A percentile compares a stretch with the other conserved stretches of the same genome.
These are phyloP conservation scores for Termitomyces titanicus DNA, from an alignment of 768 basidiomycete genomes.

Conservation along the genomic window DNA sequence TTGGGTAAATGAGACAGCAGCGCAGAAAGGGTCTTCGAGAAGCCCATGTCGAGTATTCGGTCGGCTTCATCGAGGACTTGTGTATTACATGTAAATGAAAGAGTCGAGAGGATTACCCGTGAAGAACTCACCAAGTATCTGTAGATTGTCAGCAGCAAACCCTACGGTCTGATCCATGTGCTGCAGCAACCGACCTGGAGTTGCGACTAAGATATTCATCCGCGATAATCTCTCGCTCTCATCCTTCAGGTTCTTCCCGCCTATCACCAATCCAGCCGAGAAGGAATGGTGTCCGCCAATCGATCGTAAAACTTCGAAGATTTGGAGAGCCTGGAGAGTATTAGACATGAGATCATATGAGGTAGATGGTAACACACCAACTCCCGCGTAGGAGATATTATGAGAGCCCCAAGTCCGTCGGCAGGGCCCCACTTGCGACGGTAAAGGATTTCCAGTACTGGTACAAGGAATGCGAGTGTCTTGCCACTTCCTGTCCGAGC, in stretches of 20 bases:
- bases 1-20: slow-evolving; percentile 90
- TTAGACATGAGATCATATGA: neutral
- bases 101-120: neutral
- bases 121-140: slow-evolving; percentile 69
- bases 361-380: slow-evolving; percentile 47
- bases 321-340: slow-evolving; percentile 81
- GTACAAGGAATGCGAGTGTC: slow-evolving; percentile 93
- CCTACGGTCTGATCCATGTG: slow-evolving; percentile 99
- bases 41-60: slow-evolving; percentile 95
- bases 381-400: slow-evolving; percentile 94
- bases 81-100: slow-evolving; percentile 4
- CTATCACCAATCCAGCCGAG: slow-evolving; percentile 93
- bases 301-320: slow-evolving; percentile 92
- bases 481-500: slow-evolving; percentile 96
- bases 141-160: slow-evolving; percentile 89
- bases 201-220: slow-evolving; percentile 99
- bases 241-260: slow-evolving; percentile 93
- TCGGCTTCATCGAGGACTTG: slow-evolving; percentile 96
- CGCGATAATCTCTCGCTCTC: slow-evolving; percentile 83
- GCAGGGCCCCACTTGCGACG: slow-evolving; percentile 90
- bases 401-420: slow-evolving; percentile 88
- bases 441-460: slow-evolving; percentile 86
- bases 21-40: slow-evolving; percentile 83
- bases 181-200: slow-evolving; percentile 90
- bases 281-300: slow-evolving; percentile 90